These are phyloP conservation scores for Trichosporon ovoides DNA, from an alignment of 1,284 basidiomycete genomes.

Conservation along the genomic window DNA sequence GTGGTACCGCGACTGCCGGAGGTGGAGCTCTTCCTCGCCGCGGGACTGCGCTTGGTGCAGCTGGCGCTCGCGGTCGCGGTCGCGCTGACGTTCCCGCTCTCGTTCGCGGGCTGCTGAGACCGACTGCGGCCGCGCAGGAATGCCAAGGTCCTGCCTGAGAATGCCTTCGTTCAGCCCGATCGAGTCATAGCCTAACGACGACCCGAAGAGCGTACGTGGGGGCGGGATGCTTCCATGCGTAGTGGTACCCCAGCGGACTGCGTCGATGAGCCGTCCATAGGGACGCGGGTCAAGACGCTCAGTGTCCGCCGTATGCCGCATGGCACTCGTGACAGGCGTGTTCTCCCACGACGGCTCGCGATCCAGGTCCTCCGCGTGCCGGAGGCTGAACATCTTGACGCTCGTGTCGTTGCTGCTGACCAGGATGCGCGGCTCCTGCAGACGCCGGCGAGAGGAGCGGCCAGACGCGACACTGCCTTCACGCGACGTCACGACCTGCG, in stretches of 20 bases:
- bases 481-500: constrained; percentile 30
- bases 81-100: background rate
- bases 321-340: constrained; percentile 11
- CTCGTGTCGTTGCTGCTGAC: constrained; percentile 48
- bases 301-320: constrained; percentile 13
- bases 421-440: constrained; percentile 44
- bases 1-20: constrained; percentile 15
- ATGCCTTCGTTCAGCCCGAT: constrained; percentile 19
- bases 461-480: constrained; percentile 2
- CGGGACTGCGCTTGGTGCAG: background rate
- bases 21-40: constrained; percentile 9
- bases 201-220: constrained; percentile 11
- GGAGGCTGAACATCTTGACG: constrained; percentile 44
- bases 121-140: background rate
- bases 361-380: constrained; percentile 2
- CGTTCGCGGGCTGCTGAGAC: background rate
- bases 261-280: constrained; percentile 1
- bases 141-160: constrained; percentile 8
- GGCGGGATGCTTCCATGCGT: constrained; percentile 5
- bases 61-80: background rate
- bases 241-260: background rate
- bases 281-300: background rate
- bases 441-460: background rate
- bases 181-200: constrained; percentile 12
- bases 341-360: background rate